Conservation (phyloP, 2,329 filamentous ascomycete species). For the Diaporthe vaccinii region DNA sequence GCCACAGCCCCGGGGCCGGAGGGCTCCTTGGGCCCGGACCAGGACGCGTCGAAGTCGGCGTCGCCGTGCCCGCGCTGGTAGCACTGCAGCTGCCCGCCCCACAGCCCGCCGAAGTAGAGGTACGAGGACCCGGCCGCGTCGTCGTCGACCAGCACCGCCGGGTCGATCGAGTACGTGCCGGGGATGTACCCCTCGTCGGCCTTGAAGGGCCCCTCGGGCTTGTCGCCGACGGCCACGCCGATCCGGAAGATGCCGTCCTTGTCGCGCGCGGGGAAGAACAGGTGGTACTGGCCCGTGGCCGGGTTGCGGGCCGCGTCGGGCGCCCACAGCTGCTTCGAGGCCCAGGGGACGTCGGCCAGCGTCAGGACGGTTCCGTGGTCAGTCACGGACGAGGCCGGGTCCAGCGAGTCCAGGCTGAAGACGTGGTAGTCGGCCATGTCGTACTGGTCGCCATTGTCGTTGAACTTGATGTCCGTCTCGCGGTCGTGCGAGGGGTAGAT, state of each 20-base stretch:
- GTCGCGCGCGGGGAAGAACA: constrained; percentile 84
- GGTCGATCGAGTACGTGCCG: constrained; percentile 83
- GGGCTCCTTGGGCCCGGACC: constrained; percentile 72
- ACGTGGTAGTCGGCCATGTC: constrained; percentile 90
- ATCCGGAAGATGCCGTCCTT: constrained; percentile 79
- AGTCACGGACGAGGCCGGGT: constrained; percentile 61
- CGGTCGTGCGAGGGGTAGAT: constrained; percentile 87
- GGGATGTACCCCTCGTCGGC: constrained; percentile 74
- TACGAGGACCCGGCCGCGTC: constrained; percentile 68
- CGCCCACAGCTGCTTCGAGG: constrained; percentile 84
- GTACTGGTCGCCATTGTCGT: constrained; percentile 89
- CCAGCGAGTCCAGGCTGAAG: constrained; percentile 68
- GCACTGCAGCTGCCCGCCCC: constrained; percentile 86
- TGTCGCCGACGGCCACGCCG: constrained; percentile 75
- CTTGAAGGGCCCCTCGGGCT: constrained; percentile 78
- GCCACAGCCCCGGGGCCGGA: constrained; percentile 67
- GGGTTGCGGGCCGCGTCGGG: constrained; percentile 74
- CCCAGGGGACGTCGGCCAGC: constrained; percentile 79
- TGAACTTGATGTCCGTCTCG: constrained; percentile 80
- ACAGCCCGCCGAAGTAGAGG: constrained; percentile 83
- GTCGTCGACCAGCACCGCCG: constrained; percentile 79
- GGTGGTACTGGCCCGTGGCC: constrained; percentile 78
- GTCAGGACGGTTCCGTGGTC: constrained; percentile 81
- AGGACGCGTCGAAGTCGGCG: constrained; percentile 65
- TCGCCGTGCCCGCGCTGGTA: constrained; percentile 68